Percentiles rank a stretch among this genome's conserved stretches.
Conservation (phyloP, 306 rosid species). For the Quercus berberidifolia region DNA sequence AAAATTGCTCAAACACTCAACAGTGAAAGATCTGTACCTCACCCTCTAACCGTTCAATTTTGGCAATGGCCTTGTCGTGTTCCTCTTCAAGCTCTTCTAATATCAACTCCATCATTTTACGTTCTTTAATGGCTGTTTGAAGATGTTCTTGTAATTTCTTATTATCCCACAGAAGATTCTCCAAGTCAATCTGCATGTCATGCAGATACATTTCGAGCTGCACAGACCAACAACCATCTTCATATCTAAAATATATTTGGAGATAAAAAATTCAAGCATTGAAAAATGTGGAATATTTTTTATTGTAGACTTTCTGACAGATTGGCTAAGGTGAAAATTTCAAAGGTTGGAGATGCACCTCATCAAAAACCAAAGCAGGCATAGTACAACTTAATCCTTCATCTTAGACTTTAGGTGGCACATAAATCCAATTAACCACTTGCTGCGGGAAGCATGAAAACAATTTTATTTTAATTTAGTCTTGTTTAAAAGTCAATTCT, state of each 20-base stretch:
- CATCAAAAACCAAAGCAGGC: background rate
- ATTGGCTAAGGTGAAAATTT: background rate
- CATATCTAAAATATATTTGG: background rate
- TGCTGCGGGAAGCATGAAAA: too few relatives aligned
- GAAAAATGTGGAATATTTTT: background rate
- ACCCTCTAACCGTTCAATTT: constrained; percentile 52
- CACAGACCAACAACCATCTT: constrained; percentile 12
- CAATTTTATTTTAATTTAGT: too few relatives aligned
- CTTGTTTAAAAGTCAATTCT: too few relatives aligned
- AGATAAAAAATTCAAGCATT: background rate
- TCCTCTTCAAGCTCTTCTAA: constrained; percentile 71
- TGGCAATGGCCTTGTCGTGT: constrained; percentile 58
- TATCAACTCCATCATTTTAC: constrained; percentile 58
- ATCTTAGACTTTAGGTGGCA: background rate
- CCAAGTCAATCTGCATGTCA: constrained; percentile 49
- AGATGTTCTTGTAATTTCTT: constrained; percentile 49
- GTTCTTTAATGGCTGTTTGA: constrained; percentile 52
- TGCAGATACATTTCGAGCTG: constrained; percentile 56
- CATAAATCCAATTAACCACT: background rate
- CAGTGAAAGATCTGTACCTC: constrained; percentile 44
- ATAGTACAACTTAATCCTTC: background rate
- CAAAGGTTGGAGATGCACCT: background rate
- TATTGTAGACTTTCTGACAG: background rate
- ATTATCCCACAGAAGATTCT: constrained; percentile 51
- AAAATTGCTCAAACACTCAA: background rate